Base-by-base conservation (phyloP, 805 yeast species). In the Saccharomyces eubayanus region DNA sequence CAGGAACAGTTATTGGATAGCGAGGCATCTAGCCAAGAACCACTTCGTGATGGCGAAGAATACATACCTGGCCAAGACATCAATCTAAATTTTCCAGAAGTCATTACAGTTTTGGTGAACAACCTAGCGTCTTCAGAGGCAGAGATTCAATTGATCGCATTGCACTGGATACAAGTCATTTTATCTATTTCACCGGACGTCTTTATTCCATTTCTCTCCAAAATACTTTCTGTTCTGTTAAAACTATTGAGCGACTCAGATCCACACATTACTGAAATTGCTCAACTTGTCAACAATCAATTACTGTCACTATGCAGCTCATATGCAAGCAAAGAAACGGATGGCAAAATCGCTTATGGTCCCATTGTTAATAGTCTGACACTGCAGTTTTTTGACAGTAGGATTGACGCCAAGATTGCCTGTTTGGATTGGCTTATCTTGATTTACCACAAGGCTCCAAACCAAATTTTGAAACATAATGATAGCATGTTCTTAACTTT, bases 361-460 rank as follows among this genome's bases (percentile, higher is more conserved):
- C 72, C 85, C 6, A 83, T 89, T 0, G 82, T 90, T 45, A 83
- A 83, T 54, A 83, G 85, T 4, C 75, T 92, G 53, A 84, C 89
- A 3, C 66, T 82, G 45, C 96, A 90, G 64, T 83, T 87, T 56
- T 70, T 82, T 54, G 83, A 81, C 58, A 89, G 86, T 51, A 84
- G 87, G 60, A 96, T 89, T 56, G 82, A 84, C 29, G 87, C 97
- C 0, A 78, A 94, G 55, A 77, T 89, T 31, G 89, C 95, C 0
- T 84, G 94, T 27, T 72, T 94, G 36, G 96, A 91, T 58, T 94
- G 99, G 99, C 74, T 94, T 31, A 82, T 83, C 14, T 81, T 89
- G 77, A 75, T 94, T 45, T 92, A 90, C 63, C 77, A 81, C 28
- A 84, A 84, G 59, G 84, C 85, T 21, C 85, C 87, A 2, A 70